Evolutionary conservation across 164 flowering plant species (phyloP).

Genomic region (Magnolia sinica): DNA sequence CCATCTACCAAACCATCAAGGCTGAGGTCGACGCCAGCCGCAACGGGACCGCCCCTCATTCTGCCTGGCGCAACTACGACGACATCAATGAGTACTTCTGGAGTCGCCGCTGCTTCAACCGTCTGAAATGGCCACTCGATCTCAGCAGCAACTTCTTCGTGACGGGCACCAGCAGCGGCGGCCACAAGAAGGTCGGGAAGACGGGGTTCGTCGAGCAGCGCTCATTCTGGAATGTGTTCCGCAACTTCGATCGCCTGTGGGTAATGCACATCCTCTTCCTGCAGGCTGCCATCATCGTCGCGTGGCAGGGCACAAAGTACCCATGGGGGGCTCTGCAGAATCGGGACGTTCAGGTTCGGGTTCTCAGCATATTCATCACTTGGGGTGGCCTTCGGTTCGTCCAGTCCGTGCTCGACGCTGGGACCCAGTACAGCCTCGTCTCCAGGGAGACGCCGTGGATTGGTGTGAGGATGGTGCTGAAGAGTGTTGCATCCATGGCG

Average conservation of each 20-base stretch:
- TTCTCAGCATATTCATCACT: slow-evolving; percentile 71
- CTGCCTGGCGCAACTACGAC: slow-evolving; percentile 96
- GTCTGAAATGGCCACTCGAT: slow-evolving; percentile 72
- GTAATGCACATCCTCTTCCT: slow-evolving; percentile 60
- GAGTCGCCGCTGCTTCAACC: slow-evolving; percentile 63
- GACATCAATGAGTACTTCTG: slow-evolving; percentile 94
- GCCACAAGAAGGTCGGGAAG: slow-evolving; percentile 55
- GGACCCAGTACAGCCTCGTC: slow-evolving; percentile 89
- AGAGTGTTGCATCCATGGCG: slow-evolving; percentile 48
- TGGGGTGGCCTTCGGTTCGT: slow-evolving; percentile 73
- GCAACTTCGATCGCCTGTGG: slow-evolving; percentile 94
- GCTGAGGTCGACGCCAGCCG: slow-evolving; percentile 62
- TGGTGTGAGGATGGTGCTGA: slow-evolving; percentile 76
- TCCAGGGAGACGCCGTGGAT: slow-evolving; percentile 54
- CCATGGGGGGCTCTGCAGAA: slow-evolving; percentile 70
- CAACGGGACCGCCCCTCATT: slow-evolving; percentile 79
- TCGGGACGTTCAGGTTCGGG: slow-evolving; percentile 63
- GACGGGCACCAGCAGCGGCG: slow-evolving; percentile 1
- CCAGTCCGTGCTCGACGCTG: slow-evolving; percentile 83
- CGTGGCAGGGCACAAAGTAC: slow-evolving; percentile 43
- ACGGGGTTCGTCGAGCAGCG: slow-evolving; percentile 95
- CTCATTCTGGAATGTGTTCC: slow-evolving; percentile 84
- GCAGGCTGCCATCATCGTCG: slow-evolving; percentile 75
- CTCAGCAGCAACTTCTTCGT: slow-evolving; percentile 41
- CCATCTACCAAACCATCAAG: slow-evolving; percentile 18